A percentile compares a stretch with the other conserved stretches of the same genome.
These are phyloP conservation scores for Pyrus hybrid DNA, from an alignment of 331 rosid species.

Conservation along the genomic window DNA sequence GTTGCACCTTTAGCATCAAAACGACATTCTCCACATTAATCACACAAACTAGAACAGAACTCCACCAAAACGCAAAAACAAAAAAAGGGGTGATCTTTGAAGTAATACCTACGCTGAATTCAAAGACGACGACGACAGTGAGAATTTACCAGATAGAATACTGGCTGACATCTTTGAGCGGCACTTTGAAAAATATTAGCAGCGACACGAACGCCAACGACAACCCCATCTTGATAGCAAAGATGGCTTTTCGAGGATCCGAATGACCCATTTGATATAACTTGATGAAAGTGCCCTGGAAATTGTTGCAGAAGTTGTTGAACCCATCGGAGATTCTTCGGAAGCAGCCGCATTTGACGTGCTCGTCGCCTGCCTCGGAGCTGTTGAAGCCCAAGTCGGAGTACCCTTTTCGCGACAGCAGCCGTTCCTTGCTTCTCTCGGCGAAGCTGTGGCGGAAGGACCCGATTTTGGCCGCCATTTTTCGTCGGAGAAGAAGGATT, in stretches of 20 bases:
- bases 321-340: constrained; percentile 23
- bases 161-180: constrained; percentile 24
- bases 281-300: not conserved
- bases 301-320: not conserved
- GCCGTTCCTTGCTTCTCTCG: constrained; percentile 43
- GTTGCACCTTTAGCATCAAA: constrained; percentile 44
- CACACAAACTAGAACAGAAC: not conserved
- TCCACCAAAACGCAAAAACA: not conserved
- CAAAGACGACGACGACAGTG: constrained; percentile 73
- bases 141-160: constrained; percentile 71
- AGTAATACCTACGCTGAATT: constrained; percentile 60
- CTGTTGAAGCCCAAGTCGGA: constrained; percentile 20
- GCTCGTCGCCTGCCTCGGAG: constrained; percentile 3
- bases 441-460: constrained; percentile 38
- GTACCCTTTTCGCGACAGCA: constrained; percentile 26
- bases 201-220: constrained; percentile 50
- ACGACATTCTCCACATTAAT: not conserved
- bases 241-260: constrained; percentile 47
- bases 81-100: not conserved
- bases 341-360: constrained; percentile 15
- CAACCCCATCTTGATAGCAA: constrained; percentile 50
- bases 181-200: constrained; percentile 40
- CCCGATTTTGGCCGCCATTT: constrained; percentile 28
- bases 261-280: constrained; percentile 50
- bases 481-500: not conserved